These are phyloP conservation scores for Oemleria cerasiformis DNA, from an alignment of 306 rosid species.

Conservation along the genomic window DNA sequence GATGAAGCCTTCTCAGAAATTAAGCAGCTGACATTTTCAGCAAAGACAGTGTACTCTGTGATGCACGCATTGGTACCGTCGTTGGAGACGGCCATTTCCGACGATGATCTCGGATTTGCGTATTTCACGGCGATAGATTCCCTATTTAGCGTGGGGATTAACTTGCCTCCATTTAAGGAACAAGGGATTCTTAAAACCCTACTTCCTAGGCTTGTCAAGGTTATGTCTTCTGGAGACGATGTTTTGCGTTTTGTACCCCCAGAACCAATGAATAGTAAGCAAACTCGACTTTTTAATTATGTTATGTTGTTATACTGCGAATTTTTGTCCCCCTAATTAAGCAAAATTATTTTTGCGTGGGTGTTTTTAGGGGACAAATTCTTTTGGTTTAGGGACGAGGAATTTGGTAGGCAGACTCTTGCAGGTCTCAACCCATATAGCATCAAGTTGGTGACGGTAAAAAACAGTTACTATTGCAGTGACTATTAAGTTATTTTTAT, in stretches of 20 bases:
- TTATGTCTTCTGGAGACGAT: constrained; percentile 24
- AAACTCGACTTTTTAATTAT: background rate
- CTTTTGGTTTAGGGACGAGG: constrained; percentile 83
- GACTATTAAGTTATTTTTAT: background rate
- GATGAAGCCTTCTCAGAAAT: constrained; percentile 63
- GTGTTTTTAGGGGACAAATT: constrained; percentile 60
- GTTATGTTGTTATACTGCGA: background rate
- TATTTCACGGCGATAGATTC: constrained; percentile 53
- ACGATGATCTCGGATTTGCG: constrained; percentile 38
- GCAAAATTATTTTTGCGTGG: background rate
- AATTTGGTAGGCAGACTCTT: constrained; percentile 80
- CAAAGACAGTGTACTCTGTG: constrained; percentile 35
- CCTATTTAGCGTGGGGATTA: constrained; percentile 50
- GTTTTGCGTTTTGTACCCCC: constrained; percentile 60
- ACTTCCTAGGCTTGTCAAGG: constrained; percentile 45
- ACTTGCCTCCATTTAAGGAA: constrained; percentile 33
- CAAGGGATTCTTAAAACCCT: constrained; percentile 19
- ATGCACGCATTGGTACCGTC: constrained; percentile 49
- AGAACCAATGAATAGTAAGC: constrained; percentile 46
- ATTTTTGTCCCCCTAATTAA: background rate
- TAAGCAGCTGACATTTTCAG: constrained; percentile 41
- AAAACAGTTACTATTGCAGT: background rate
- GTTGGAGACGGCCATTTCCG: constrained; percentile 17
- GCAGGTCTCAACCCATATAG: constrained; percentile 85
- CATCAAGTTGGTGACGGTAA: constrained; percentile 66